phyloP scores from a whole-genome alignment of 2,329 filamentous ascomycete species.

The Fusarium haematococcum region DNA sequence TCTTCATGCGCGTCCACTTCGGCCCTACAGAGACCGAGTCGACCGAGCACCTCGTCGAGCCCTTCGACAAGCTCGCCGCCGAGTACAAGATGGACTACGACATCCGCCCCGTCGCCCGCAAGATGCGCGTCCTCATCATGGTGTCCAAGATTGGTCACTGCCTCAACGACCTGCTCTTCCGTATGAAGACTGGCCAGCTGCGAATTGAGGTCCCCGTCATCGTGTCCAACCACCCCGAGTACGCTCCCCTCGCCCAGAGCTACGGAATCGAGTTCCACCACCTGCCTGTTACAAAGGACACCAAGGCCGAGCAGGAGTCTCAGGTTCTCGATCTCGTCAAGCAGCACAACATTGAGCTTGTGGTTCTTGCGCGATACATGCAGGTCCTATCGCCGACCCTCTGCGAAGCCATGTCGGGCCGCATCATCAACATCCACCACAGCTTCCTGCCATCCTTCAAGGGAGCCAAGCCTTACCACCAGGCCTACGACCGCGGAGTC shows the following conservation, averaged over 20 bases:
- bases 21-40: slow-evolving; percentile 65
- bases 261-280: slow-evolving; percentile 86
- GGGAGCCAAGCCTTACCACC: slow-evolving; percentile 88
- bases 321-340: slow-evolving; percentile 77
- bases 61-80: slow-evolving; percentile 71
- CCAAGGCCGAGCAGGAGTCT: slow-evolving; percentile 79
- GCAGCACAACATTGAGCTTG: slow-evolving; percentile 78
- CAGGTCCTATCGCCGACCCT: slow-evolving; percentile 82
- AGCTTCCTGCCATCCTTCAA: slow-evolving; percentile 89
- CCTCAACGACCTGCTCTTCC: slow-evolving; percentile 85
- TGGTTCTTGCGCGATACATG: slow-evolving; percentile 89
- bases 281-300: slow-evolving; percentile 82
- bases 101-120: slow-evolving; percentile 74
- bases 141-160: slow-evolving; percentile 91
- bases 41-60: slow-evolving; percentile 63
- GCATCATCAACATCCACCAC: slow-evolving; percentile 94
- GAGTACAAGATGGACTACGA: slow-evolving; percentile 78
- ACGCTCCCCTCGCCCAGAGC: slow-evolving; percentile 73
- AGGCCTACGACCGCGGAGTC: slow-evolving; percentile 86
- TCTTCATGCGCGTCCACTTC: slow-evolving; percentile 93
- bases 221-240: slow-evolving; percentile 86
- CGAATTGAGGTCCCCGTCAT: slow-evolving; percentile 81
- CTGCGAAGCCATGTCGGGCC: slow-evolving; percentile 83
- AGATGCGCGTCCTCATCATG: slow-evolving; percentile 86
- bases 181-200: slow-evolving; percentile 79